Evolutionary conservation across 192 early-diverging fungal species (phyloP), one percentile per base, ranked within the genome.

Genomic region (Powellomyces hirtus): DNA sequence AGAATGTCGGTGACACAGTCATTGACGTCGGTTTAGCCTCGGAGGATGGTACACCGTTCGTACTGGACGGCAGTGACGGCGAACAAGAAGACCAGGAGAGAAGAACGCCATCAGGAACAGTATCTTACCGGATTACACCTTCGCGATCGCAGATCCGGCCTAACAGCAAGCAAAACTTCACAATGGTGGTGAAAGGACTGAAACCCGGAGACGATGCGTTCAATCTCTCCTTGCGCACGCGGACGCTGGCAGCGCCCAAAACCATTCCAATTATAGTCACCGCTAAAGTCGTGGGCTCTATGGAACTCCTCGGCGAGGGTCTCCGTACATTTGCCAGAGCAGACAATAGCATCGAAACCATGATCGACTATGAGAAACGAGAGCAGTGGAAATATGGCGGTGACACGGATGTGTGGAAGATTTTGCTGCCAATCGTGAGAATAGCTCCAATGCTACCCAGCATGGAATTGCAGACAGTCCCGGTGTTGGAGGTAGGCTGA

Each of bases 1-100:
- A 82, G 59, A 85, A 85, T 56, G 73, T 72, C 27, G 83, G 83
- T 27, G 83, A 81, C 38, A 85, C 79, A 18, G 68, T 79, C 29
- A 68, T 85, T 49, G 78, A 81, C 24, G 16, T 85, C 18, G 75
- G 63, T 2, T 64, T 79, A 13, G 57, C 62, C 14, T 63, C 76
- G 30, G 67, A 44, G 37, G 58, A 63, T 2, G 76, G 77, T 3
- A 26, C 29, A 26, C 67, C 53, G 30, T 22, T 76, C 16, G 34
- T 16, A 4, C 10, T 56, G 4, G n/a, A n/a, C n/a, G n/a, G n/a
- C n/a, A n/a, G n/a, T n/a, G n/a, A n/a, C n/a, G n/a, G n/a, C n/a
- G 46, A 49, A 24, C 46, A 49, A 16, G 46, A 24, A 5, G 46
- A 49, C 14, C n/a, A 18, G n/a, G 46, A 49, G 26, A 18, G 46